phyloP scores from a whole-genome alignment of 2,329 filamentous ascomycete species.

The Hymenoscyphus fraxineus region DNA sequence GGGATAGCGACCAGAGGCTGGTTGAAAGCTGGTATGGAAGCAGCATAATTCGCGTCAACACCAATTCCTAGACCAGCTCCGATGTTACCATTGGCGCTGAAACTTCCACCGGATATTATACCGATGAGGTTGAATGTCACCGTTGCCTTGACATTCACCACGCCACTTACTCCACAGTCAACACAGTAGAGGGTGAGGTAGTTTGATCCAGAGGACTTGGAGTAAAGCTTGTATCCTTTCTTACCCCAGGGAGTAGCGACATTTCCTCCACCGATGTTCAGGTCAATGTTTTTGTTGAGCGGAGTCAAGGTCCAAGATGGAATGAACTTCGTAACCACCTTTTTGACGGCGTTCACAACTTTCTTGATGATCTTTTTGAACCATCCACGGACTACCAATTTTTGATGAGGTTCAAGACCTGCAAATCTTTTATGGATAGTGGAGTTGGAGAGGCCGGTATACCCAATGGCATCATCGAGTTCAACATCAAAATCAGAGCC shows the following conservation, averaged over 20 bases:
- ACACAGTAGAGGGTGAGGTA: slow-evolving; percentile 12
- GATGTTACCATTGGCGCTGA: slow-evolving; percentile 10
- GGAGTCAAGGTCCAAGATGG: slow-evolving; percentile 14
- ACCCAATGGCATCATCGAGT: slow-evolving; percentile 11
- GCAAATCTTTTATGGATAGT: slow-evolving; percentile 7
- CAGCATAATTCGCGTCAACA: slow-evolving; percentile 12
- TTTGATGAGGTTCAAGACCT: slow-evolving; percentile 5
- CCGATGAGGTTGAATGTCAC: slow-evolving; percentile 13
- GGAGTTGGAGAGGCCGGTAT: slow-evolving; percentile 6
- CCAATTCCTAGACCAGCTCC: slow-evolving; percentile 10
- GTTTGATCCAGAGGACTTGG: slow-evolving; percentile 7
- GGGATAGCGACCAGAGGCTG: slow-evolving; percentile 9
- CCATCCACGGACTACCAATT: slow-evolving; percentile 6
- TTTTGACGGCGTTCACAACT: slow-evolving; percentile 10
- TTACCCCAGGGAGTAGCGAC: slow-evolving; percentile 10
- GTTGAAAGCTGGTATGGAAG: slow-evolving; percentile 7
- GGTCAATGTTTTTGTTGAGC: slow-evolving; percentile 9
- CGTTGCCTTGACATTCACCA: slow-evolving; percentile 13
- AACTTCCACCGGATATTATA: slow-evolving; percentile 6
- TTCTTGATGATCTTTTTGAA: slow-evolving; percentile 6
- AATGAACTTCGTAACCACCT: slow-evolving; percentile 10
- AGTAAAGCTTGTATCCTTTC: slow-evolving; percentile 14
- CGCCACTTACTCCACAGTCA: slow-evolving; percentile 11
- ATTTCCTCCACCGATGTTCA: slow-evolving; percentile 11
- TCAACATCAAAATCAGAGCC: slow-evolving; percentile 7